Conservation (phyloP, 768 basidiomycete genomes). For the Xerocomellus chrysenteron region DNA sequence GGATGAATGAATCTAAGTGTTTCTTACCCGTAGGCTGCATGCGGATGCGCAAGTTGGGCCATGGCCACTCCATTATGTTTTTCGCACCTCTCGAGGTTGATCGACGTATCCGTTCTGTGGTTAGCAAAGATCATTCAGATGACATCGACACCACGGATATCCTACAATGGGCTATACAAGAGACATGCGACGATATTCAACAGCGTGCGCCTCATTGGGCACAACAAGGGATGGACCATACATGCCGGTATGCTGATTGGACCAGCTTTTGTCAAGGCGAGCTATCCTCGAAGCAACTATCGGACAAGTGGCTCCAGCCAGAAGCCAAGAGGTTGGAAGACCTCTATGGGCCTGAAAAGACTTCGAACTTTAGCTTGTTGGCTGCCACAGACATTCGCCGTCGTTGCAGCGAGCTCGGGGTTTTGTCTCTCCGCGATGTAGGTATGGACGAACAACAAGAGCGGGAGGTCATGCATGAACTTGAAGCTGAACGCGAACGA, state of each 20-base stretch:
- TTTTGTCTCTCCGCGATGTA: constrained; percentile 13
- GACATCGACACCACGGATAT: constrained; percentile 31
- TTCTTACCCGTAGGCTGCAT: constrained; percentile 42
- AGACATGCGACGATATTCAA: constrained; percentile 45
- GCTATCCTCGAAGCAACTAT: neutral
- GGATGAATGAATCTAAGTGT: neutral
- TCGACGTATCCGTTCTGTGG: constrained; percentile 32
- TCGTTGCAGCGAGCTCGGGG: constrained; percentile 18
- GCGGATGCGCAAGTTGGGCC: constrained; percentile 51
- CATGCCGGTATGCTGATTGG: constrained; percentile 18
- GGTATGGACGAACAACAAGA: constrained; percentile 50
- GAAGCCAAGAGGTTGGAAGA: constrained; percentile 40
- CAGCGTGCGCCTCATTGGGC: constrained; percentile 42
- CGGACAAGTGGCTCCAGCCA: constrained; percentile 37
- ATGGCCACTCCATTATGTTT: constrained; percentile 48
- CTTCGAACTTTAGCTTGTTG: neutral
- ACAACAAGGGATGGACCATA: constrained; percentile 34
- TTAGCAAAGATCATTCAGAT: constrained; percentile 4
- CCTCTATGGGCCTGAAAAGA: constrained; percentile 26
- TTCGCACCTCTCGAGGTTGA: constrained; percentile 45
- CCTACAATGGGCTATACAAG: constrained; percentile 43
- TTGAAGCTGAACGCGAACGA: constrained; percentile 43
- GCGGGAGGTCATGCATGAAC: constrained; percentile 46
- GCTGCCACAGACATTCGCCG: constrained; percentile 8
- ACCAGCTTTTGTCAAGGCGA: constrained; percentile 1